Evolutionary conservation across 768 basidiomycete species (phyloP).

Genomic region (Pleurotus cornucopiae): DNA sequence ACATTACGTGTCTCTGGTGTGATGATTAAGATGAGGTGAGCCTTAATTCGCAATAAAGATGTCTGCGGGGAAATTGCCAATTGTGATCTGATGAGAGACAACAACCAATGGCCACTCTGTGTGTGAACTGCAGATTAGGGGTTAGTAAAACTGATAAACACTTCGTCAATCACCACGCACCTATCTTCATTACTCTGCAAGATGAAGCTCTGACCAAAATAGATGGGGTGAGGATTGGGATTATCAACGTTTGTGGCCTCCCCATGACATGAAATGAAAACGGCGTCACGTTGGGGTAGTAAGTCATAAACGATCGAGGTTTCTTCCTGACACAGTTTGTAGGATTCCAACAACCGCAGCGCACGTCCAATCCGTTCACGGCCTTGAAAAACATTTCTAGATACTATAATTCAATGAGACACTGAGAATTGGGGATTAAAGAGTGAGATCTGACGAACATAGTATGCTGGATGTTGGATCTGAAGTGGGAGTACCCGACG

Average conservation of each 20-base stretch:
- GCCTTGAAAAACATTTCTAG: conserved; percentile 1
- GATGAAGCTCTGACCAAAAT: conserved; percentile 5
- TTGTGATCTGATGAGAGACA: conserved; percentile 4
- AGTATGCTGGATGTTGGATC: no score
- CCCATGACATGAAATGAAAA: neutral
- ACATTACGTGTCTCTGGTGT: no score
- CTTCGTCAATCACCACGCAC: neutral
- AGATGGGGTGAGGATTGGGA: neutral
- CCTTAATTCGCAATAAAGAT: neutral
- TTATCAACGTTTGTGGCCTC: neutral
- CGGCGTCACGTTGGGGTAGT: neutral
- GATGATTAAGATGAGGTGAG: neutral
- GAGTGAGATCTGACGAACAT: neutral
- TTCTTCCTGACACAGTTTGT: conserved; percentile 5
- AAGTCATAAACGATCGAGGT: conserved; percentile 6
- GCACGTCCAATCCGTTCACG: conserved; percentile 4
- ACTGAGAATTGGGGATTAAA: neutral
- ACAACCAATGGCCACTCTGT: conserved; percentile 1
- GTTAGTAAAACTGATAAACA: neutral
- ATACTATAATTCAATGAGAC: neutral
- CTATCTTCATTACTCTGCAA: neutral
- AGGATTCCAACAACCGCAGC: conserved; percentile 1
- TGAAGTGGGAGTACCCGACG: neutral
- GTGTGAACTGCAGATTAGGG: neutral
- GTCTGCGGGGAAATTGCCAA: conserved; percentile 1